Evolutionary conservation across 1,139 yeast species (phyloP), one percentile per base, ranked within the genome.

Genomic region (Meyerozyma carpophila): DNA sequence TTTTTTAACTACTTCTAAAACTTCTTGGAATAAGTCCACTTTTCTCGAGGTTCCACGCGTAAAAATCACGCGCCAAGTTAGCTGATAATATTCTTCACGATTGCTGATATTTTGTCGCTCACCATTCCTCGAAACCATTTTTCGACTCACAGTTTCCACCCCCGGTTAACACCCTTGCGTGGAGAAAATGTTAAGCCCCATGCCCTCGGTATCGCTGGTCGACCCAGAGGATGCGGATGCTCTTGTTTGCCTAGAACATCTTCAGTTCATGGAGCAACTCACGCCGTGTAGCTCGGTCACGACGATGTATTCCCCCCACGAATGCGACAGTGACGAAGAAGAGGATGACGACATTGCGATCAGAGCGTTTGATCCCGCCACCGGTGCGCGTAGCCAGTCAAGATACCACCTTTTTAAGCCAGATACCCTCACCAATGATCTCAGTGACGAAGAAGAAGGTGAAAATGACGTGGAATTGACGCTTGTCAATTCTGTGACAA

Each of bases 271-370:
- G 51, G 21, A 18, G 20, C 39, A 39, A 32, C 42, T 57, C 24
- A 47, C 53, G 16, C 61, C 61, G 1, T 57, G 61, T 41, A 54
- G 59, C 2, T 55, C 59, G 20, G 44, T 6, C 47, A 21, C 34
- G 6, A 31, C 16, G n/a, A 25, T 20, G 13, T 34, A 2, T 34
- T 32, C 36, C 14, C 8, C 3, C n/a, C 3, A 27, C 13, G 29
- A 27, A 27, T 3, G 13, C 29, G 13, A 27, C 29, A 27, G 29
- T 11, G 29, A 27, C 13, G 16, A 9, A 13, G 26, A 20, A 2
- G 44, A 42, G 14, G 45, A 43, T 18, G 36, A 20, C 3, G 31
- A 27, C 21, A 20, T 39, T 20, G 46, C 49, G 2, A 41, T 34
- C 37, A 42, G 11, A 46, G 40, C 11, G 49, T 43, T 26, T 43